Percentiles rank a stretch among this genome's conserved stretches.
Conservation (phyloP, 2,329 filamentous ascomycete genomes). For the Seiridium unicorne region DNA sequence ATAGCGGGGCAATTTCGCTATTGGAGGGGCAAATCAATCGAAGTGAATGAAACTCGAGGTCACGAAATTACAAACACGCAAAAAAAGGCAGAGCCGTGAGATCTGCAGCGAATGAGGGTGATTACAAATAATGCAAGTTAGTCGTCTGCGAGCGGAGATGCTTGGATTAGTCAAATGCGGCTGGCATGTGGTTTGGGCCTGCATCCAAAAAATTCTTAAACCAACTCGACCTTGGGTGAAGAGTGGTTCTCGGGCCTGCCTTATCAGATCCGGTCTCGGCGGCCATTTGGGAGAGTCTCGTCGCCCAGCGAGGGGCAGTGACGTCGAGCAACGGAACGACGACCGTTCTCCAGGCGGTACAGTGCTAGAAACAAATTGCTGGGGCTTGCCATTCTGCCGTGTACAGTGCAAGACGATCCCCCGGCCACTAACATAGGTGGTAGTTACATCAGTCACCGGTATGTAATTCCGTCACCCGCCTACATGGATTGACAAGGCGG, state of each 20-base stretch:
- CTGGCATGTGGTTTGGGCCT: constrained; percentile 7
- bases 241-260: constrained; percentile 13
- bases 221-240: constrained; percentile 3
- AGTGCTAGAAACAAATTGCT: too few species aligned
- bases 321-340: background rate
- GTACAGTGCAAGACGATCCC: too few species aligned
- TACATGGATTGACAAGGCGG: too few species aligned
- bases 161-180: constrained; percentile 18
- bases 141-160: constrained; percentile 11
- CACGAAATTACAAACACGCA: too few species aligned
- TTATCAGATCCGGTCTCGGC: constrained; percentile 27
- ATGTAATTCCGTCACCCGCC: too few species aligned
- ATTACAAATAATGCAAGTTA: constrained; percentile 7
- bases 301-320: background rate
- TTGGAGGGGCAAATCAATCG: constrained; percentile 3
- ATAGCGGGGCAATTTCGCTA: background rate
- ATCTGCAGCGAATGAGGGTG: background rate
- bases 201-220: constrained; percentile 13
- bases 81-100: background rate
- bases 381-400: too few species aligned
- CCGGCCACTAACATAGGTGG: too few species aligned
- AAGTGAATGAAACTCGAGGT: too few species aligned
- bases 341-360: background rate
- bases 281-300: background rate
- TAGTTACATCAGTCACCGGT: too few species aligned